These are phyloP conservation scores for Lactifluus hygrophoroides DNA, from an alignment of 768 basidiomycete species.

Conservation along the genomic window DNA sequence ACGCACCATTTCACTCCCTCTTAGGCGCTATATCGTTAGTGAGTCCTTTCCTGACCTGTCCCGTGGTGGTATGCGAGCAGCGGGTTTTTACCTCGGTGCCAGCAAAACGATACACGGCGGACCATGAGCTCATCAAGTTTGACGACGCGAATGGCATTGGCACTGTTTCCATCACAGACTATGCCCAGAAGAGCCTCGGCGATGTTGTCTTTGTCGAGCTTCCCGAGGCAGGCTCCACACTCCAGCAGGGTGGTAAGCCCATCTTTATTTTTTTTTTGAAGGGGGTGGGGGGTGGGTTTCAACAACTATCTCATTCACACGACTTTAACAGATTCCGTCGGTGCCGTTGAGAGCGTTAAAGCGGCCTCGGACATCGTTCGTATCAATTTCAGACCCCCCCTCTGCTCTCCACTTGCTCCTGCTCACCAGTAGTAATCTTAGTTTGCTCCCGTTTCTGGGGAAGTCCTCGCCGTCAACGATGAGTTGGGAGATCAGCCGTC, in stretches of 20 bases:
- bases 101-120: conserved; percentile 76
- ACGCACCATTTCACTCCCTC: conserved; percentile 25
- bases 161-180: conserved; percentile 79
- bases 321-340: conserved; percentile 73
- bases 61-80: too few species aligned
- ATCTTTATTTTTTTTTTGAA: neutral
- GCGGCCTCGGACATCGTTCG: conserved; percentile 90
- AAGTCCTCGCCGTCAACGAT: conserved; percentile 72
- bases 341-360: conserved; percentile 94
- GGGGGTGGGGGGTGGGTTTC: too few species aligned
- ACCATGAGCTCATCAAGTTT: conserved; percentile 80
- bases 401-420: neutral
- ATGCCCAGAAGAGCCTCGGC: conserved; percentile 86
- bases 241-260: conserved; percentile 67
- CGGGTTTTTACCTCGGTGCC: conserved; percentile 1
- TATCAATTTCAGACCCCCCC: conserved; percentile 5
- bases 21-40: conserved; percentile 53
- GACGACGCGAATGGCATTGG: conserved; percentile 74
- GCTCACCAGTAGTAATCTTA: conserved; percentile 27
- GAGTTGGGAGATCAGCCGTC: conserved; percentile 57
- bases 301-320: too few species aligned
- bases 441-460: conserved; percentile 92
- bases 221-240: conserved; percentile 49
- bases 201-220: conserved; percentile 98
- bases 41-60: conserved; percentile 26